phyloP scores from a whole-genome alignment of 2,329 filamentous ascomycete genomes.

The Penicillium brasilianum region DNA sequence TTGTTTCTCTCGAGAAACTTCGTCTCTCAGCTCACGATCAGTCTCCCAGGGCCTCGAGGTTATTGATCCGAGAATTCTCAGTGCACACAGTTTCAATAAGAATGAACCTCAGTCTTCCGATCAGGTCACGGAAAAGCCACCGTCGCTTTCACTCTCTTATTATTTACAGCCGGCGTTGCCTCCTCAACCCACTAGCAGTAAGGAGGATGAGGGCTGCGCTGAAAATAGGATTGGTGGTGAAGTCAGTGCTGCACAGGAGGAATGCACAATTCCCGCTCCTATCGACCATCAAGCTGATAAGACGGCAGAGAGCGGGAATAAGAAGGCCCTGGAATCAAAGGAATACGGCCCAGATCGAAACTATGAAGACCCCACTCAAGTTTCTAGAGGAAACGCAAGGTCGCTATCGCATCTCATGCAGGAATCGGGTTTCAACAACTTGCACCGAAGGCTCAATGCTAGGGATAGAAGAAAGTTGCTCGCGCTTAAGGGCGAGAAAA shows the following conservation, averaged over 20 bases:
- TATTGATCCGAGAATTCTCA: neutral
- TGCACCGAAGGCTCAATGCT: too few species aligned
- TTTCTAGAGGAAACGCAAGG: neutral
- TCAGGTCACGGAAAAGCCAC: too few species aligned
- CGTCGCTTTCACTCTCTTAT: too few species aligned
- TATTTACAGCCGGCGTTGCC: neutral
- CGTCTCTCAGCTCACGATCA: neutral
- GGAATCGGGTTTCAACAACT: too few species aligned
- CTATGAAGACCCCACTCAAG: neutral
- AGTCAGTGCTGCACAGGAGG: neutral
- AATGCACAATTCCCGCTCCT: neutral
- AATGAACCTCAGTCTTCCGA: neutral
- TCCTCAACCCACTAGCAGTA: neutral
- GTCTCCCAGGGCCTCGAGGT: neutral
- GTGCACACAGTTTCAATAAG: neutral
- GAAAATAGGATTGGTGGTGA: neutral
- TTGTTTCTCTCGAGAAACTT: neutral
- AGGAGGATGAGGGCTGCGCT: neutral
- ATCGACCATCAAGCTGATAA: neutral
- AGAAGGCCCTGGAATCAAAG: neutral
- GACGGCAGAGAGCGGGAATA: neutral
- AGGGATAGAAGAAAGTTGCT: too few species aligned
- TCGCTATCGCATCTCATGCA: too few species aligned
- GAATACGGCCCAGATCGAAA: neutral
- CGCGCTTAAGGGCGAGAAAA: too few species aligned